Percentiles rank a stretch among this genome's conserved stretches.
Conservation (phyloP, 768 basidiomycete genomes). For the Rhizopogon rudus region DNA sequence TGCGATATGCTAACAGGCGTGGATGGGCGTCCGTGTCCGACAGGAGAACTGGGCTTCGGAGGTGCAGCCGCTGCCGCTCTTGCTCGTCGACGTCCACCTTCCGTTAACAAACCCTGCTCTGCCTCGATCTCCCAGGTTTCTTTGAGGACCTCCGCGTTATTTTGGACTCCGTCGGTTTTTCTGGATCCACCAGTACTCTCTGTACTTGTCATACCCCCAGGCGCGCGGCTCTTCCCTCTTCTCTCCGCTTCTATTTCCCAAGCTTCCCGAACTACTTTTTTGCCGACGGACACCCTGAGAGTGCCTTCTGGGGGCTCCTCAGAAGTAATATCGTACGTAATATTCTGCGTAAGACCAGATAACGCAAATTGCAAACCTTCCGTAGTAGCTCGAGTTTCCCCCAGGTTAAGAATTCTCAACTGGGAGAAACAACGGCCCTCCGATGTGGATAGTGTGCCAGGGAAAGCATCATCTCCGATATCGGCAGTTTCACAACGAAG, state of each 20-base stretch:
- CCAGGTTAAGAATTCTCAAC: slow-evolving; percentile 57
- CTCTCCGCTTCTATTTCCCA: slow-evolving; percentile 79
- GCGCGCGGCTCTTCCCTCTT: slow-evolving; percentile 37
- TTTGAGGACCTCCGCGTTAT: slow-evolving; percentile 37
- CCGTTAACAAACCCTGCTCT: slow-evolving; percentile 69
- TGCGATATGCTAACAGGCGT: slow-evolving; percentile 18
- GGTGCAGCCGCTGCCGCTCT: slow-evolving; percentile 39
- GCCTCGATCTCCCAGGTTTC: slow-evolving; percentile 82
- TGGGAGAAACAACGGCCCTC: slow-evolving; percentile 38
- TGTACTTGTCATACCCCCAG: slow-evolving; percentile 24
- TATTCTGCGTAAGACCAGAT: slow-evolving; percentile 39
- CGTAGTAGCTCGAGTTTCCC: slow-evolving; percentile 54
- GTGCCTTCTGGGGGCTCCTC: slow-evolving; percentile 51
- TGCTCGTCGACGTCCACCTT: slow-evolving; percentile 65
- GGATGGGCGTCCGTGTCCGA: slow-evolving; percentile 21
- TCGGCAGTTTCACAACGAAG: slow-evolving; percentile 51
- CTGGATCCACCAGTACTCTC: neutral
- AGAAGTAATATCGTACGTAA: slow-evolving; percentile 50
- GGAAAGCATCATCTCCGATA: slow-evolving; percentile 58
- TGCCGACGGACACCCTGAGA: slow-evolving; percentile 59
- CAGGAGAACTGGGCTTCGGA: slow-evolving; percentile 11
- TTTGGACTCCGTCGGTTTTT: neutral
- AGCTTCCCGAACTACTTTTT: slow-evolving; percentile 62
- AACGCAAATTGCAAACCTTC: slow-evolving; percentile 44
- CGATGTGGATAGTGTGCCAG: slow-evolving; percentile 19